Evolutionary conservation across 2,329 filamentous ascomycete species (phyloP).

Genomic region (Fusarium sp.): DNA sequence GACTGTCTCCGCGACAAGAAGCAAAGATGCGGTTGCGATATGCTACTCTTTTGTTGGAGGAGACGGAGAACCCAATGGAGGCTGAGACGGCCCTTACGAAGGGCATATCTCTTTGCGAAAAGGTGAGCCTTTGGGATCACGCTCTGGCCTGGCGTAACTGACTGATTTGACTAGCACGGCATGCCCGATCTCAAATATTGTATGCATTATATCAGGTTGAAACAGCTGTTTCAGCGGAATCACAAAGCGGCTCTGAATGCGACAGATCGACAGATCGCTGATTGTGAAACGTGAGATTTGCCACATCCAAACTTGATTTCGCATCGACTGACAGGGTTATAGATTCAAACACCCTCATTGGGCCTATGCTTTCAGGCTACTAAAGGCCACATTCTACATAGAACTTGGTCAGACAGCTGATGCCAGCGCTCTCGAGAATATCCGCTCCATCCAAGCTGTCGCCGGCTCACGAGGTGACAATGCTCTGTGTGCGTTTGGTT

Average conservation of each 20-base stretch:
- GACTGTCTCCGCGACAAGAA: conserved; percentile 71
- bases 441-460: conserved; percentile 68
- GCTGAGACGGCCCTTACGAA: conserved; percentile 77
- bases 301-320: background rate
- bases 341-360: conserved; percentile 74
- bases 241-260: conserved; percentile 77
- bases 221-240: conserved; percentile 74
- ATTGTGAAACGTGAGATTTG: conserved; percentile 68
- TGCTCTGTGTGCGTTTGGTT: conserved; percentile 71
- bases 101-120: conserved; percentile 74
- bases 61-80: conserved; percentile 79
- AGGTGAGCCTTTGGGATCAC: conserved; percentile 52
- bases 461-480: conserved; percentile 69
- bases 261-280: conserved; percentile 72
- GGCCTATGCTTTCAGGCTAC: conserved; percentile 79
- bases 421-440: conserved; percentile 70
- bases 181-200: conserved; percentile 75
- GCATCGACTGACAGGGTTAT: conserved; percentile 21
- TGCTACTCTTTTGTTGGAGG: conserved; percentile 74
- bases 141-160: conserved; percentile 37
- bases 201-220: conserved; percentile 77
- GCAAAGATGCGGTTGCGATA: conserved; percentile 75
- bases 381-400: conserved; percentile 75
- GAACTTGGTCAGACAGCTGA: conserved; percentile 69
- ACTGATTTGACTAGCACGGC: conserved; percentile 47